Evolutionary conservation across 2,329 filamentous ascomycete species (phyloP).

Genomic region (Verticillium longisporum): DNA sequence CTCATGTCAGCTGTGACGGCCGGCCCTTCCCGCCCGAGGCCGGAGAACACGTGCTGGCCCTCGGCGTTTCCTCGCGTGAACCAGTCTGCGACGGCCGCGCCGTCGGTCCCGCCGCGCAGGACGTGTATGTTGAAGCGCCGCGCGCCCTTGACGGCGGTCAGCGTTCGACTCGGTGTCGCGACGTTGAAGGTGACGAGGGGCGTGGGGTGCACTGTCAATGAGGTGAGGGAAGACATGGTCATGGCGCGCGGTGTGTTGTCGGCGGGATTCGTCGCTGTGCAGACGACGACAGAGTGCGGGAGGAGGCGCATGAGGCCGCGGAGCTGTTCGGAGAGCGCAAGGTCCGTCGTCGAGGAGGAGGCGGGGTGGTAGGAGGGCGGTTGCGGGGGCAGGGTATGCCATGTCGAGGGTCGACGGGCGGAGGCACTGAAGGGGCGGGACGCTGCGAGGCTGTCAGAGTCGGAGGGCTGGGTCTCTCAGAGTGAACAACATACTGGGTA

Average conservation of each 20-base stretch:
- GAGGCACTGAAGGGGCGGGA: slow-evolving; percentile 3
- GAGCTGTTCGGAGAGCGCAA: slow-evolving; percentile 36
- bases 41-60: slow-evolving; percentile 27
- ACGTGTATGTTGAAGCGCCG: slow-evolving; percentile 49
- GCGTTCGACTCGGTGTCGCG: slow-evolving; percentile 46
- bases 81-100: slow-evolving; percentile 42
- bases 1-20: slow-evolving; percentile 11
- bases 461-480: background rate
- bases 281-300: slow-evolving; percentile 48
- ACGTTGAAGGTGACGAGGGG: slow-evolving; percentile 53
- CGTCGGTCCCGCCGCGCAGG: slow-evolving; percentile 37
- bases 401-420: slow-evolving; percentile 10
- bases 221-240: slow-evolving; percentile 56
- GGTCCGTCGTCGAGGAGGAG: slow-evolving; percentile 10
- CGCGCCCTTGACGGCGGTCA: slow-evolving; percentile 39
- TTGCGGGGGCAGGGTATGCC: slow-evolving; percentile 21
- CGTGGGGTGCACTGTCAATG: slow-evolving; percentile 43
- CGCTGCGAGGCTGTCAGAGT: background rate
- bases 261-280: slow-evolving; percentile 35
- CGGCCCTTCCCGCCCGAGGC: slow-evolving; percentile 17
- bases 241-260: slow-evolving; percentile 35
- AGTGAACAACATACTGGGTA: background rate
- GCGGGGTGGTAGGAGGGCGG: slow-evolving; percentile 28
- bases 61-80: slow-evolving; percentile 43
- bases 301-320: slow-evolving; percentile 48